phyloP scores from a whole-genome alignment of 2,329 filamentous ascomycete species.

The Ascochyta pisi region DNA sequence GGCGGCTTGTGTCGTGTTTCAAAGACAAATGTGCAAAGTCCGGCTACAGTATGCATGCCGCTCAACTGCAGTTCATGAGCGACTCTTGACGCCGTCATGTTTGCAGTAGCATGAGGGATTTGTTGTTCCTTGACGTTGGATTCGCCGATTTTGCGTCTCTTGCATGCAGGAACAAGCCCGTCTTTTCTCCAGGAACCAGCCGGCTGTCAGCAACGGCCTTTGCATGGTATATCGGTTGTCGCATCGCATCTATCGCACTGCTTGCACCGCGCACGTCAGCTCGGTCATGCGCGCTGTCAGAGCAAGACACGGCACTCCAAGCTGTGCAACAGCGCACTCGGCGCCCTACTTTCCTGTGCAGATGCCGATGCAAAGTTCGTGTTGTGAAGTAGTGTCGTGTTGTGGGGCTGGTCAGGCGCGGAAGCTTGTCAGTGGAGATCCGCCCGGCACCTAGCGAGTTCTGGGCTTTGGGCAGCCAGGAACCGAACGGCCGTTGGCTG shows the following conservation, averaged over 20 bases:
- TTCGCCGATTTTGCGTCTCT: conserved; percentile 6
- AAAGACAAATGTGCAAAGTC: conserved; percentile 15
- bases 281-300: conserved; percentile 9
- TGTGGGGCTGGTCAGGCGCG: conserved; percentile 14
- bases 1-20: conserved; percentile 19
- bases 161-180: conserved; percentile 15
- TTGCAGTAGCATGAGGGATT: conserved; percentile 18
- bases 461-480: background rate
- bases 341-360: conserved; percentile 8
- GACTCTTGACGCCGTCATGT: conserved; percentile 12
- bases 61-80: conserved; percentile 16
- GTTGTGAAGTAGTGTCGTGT: conserved; percentile 11
- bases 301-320: conserved; percentile 10
- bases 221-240: conserved; percentile 4
- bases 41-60: conserved; percentile 9
- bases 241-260: conserved; percentile 8
- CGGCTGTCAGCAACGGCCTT: conserved; percentile 9
- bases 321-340: conserved; percentile 12
- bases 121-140: conserved; percentile 5
- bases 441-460: conserved; percentile 9
- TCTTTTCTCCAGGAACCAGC: conserved; percentile 8
- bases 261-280: conserved; percentile 4
- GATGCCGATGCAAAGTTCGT: conserved; percentile 8
- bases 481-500: conserved; percentile 17
- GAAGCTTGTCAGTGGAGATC: conserved; percentile 12